A percentile compares a stretch with the other conserved stretches of the same genome.
phyloP scores from a whole-genome alignment of 352 stramenopile genomes.

The Plasmopara muralis region DNA sequence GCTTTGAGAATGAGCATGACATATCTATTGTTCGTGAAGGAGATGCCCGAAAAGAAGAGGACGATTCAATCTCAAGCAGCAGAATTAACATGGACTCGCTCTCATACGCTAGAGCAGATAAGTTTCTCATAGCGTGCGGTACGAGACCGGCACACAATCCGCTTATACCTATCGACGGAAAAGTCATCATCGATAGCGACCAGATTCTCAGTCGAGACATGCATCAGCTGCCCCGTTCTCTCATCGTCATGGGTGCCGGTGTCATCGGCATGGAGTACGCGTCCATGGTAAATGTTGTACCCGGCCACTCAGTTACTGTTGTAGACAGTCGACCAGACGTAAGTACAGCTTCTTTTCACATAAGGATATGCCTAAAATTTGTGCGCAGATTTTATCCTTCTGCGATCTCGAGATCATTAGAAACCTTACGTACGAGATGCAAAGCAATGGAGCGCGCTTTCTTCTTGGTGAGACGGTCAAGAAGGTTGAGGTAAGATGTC shows the following conservation, averaged over 20 bases:
- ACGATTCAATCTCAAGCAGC: conserved; percentile 4
- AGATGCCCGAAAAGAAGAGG: conserved; percentile 10
- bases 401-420: conserved; percentile 83
- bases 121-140: conserved; percentile 82
- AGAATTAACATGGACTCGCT: conserved; percentile 26
- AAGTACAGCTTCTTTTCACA: conserved; percentile 8
- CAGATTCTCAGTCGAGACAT: conserved; percentile 72
- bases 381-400: conserved; percentile 67
- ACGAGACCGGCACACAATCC: conserved; percentile 74
- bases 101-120: conserved; percentile 52
- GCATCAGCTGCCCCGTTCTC: conserved; percentile 55
- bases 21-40: conserved; percentile 58
- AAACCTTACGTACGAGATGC: conserved; percentile 86
- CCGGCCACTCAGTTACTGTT: conserved; percentile 80
- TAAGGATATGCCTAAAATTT: not conserved
- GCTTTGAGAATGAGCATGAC: conserved; percentile 72
- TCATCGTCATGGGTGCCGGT: conserved; percentile 77
- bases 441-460: conserved; percentile 82
- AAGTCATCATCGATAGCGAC: conserved; percentile 76
- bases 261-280: conserved; percentile 91
- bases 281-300: conserved; percentile 86
- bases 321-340: conserved; percentile 73
- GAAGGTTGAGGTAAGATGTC: conserved; percentile 42
- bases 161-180: conserved; percentile 77
- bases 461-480: conserved; percentile 74